These are phyloP conservation scores for Candida krabiensis DNA, from an alignment of 805 yeast species.

Conservation along the genomic window DNA sequence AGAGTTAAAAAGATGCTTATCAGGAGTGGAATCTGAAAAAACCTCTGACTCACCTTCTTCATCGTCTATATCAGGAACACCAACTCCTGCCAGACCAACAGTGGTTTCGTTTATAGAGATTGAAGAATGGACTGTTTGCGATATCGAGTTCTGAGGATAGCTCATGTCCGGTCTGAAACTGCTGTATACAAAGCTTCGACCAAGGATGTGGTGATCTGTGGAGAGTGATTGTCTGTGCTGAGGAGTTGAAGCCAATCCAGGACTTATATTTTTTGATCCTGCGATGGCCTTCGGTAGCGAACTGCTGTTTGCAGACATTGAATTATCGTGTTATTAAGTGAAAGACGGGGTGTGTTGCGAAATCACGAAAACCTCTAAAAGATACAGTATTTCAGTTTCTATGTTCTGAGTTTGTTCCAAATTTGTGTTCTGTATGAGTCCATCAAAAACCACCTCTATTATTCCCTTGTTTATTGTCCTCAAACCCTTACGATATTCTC, in stretches of 20 bases:
- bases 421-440: too few relatives aligned
- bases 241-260: conserved; percentile 9
- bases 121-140: conserved; percentile 50
- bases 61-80: conserved; percentile 41
- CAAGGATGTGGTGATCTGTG: conserved; percentile 33
- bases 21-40: background rate
- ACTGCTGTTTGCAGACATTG: conserved; percentile 17
- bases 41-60: conserved; percentile 7
- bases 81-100: conserved; percentile 56
- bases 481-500: too few relatives aligned
- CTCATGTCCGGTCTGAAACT: conserved; percentile 28
- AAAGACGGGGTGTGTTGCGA: too few relatives aligned
- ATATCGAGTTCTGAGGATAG: conserved; percentile 17
- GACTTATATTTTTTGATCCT: conserved; percentile 9
- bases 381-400: too few relatives aligned
- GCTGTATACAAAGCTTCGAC: conserved; percentile 40
- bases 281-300: conserved; percentile 23
- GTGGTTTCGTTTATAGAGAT: conserved; percentile 55
- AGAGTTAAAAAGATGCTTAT: background rate
- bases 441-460: too few relatives aligned
- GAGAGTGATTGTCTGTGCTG: conserved; percentile 23
- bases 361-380: too few relatives aligned
- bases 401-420: too few relatives aligned
- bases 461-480: too few relatives aligned
- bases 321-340: too few relatives aligned